Evolutionary conservation across 352 stramenopile genomes (phyloP).

Genomic region (Proteromonas lacertae): DNA sequence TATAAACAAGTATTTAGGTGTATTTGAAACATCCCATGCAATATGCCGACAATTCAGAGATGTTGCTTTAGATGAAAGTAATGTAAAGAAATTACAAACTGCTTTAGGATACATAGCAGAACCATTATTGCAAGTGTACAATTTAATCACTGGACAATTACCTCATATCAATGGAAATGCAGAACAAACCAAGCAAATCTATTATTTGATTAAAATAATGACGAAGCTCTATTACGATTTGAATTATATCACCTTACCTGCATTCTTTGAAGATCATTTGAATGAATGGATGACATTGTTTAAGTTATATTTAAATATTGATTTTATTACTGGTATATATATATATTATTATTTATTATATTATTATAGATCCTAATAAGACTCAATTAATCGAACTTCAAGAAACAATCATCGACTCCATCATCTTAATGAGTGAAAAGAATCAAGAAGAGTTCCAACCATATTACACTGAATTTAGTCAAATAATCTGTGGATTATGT

Average conservation of each 20-base stretch:
- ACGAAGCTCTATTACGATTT: neutral
- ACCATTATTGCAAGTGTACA: conserved; percentile 24
- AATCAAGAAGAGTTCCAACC: conserved; percentile 46
- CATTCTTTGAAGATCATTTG: too few relatives aligned
- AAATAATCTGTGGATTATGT: neutral
- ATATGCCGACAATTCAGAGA: conserved; percentile 84
- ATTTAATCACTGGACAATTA: conserved; percentile 1
- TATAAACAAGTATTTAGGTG: conserved; percentile 55
- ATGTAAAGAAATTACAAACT: conserved; percentile 77
- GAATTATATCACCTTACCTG: neutral
- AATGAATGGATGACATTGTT: too few relatives aligned
- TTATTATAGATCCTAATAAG: too few relatives aligned
- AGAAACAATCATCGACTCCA: conserved; percentile 12
- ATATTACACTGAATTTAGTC: conserved; percentile 12
- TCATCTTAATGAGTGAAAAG: conserved; percentile 16
- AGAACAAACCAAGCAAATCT: neutral
- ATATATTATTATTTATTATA: too few relatives aligned
- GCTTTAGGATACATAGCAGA: conserved; percentile 57
- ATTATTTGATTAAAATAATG: neutral
- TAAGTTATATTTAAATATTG: too few relatives aligned
- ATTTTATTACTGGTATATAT: too few relatives aligned
- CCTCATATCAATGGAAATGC: neutral
- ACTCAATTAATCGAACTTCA: neutral
- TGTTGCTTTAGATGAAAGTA: conserved; percentile 62
- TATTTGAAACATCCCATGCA: conserved; percentile 86